Base-by-base conservation (phyloP, 345 rosid species). In the Syzygium aromaticum region DNA sequence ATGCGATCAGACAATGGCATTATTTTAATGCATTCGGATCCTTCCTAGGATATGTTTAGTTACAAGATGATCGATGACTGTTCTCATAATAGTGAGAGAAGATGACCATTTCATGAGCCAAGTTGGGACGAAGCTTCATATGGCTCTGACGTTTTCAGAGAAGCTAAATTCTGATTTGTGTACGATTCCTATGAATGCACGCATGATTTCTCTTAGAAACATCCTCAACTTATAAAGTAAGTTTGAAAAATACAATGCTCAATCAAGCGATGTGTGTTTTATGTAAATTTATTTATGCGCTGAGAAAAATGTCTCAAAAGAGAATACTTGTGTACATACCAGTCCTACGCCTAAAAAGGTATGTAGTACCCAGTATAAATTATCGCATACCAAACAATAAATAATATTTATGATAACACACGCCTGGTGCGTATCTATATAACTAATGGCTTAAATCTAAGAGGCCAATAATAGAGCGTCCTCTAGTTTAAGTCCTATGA, bases 11-110 rank as follows among this genome's bases (percentile, higher is more conserved):
- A 64, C 1, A 16, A 14, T 28, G 40, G 77, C 77, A 64, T 30
- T 64, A 64, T 22, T 64, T 64, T 30, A 64, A 30, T 64, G 43
- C 40, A 64, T 16, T 30, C 43, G 22, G 43, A 64, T 64, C 77
- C 77, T 30, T 64, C 77, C 19, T 64, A 64, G 77, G 77, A 64
- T 30, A 16, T 64, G 43, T 16, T 64, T 28, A 15, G 88, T 86
- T 3, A 85, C 84, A 2, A 95, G 86, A 38, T 90, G 88, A 1
- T 28, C 86, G 63, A 88, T 64, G 12, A 30, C 77, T 16, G 33
- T 16, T 38, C 77, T 30, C 77, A 17, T 16, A 64, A 30, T 16
- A 19, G 8, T 16, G 43, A 30, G 77, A 43, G 19, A 30, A 64
- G 43, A 64, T 30, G 77, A 9, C 22, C 43, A 64, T 64, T 64